Evolutionary conservation across 805 yeast genomes (phyloP).

Genomic region (Ogataea angusta): DNA sequence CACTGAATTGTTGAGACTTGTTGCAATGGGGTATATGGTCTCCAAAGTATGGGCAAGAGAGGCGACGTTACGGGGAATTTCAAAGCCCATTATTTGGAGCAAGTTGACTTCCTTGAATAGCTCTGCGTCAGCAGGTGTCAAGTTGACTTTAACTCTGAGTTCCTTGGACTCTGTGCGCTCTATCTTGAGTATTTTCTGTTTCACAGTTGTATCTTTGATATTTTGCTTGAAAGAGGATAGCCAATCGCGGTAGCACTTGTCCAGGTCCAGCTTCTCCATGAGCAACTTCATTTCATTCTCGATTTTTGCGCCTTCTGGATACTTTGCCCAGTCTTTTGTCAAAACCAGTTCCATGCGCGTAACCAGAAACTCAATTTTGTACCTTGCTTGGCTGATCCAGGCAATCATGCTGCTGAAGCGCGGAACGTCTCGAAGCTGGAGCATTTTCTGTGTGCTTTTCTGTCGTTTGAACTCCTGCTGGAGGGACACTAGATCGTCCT

Average conservation of each 20-base stretch:
- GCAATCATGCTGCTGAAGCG: constrained; percentile 43
- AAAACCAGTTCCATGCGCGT: constrained; percentile 47
- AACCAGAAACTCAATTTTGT: constrained; percentile 41
- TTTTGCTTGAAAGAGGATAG: constrained; percentile 16
- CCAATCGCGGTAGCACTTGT: constrained; percentile 49
- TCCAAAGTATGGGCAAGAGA: constrained; percentile 48
- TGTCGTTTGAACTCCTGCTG: constrained; percentile 37
- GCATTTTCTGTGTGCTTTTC: constrained; percentile 32
- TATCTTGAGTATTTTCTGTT: constrained; percentile 37
- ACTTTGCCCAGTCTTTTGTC: constrained; percentile 59
- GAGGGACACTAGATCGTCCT: constrained; percentile 42
- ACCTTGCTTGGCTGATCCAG: constrained; percentile 51
- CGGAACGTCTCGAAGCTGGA: constrained; percentile 46
- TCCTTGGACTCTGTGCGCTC: constrained; percentile 19
- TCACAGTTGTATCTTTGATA: constrained; percentile 12
- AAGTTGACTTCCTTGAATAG: constrained; percentile 54
- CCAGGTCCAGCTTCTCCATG: constrained; percentile 43
- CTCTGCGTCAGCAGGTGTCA: constrained; percentile 41
- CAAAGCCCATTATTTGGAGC: constrained; percentile 47
- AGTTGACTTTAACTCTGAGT: constrained; percentile 44
- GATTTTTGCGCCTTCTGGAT: constrained; percentile 66
- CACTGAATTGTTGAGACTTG: constrained; percentile 50
- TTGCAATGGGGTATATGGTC: constrained; percentile 55
- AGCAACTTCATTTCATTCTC: constrained; percentile 46
- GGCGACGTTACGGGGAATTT: constrained; percentile 52